Base-by-base conservation (phyloP, 2,329 filamentous ascomycete genomes). In the Penicillium sp. region DNA sequence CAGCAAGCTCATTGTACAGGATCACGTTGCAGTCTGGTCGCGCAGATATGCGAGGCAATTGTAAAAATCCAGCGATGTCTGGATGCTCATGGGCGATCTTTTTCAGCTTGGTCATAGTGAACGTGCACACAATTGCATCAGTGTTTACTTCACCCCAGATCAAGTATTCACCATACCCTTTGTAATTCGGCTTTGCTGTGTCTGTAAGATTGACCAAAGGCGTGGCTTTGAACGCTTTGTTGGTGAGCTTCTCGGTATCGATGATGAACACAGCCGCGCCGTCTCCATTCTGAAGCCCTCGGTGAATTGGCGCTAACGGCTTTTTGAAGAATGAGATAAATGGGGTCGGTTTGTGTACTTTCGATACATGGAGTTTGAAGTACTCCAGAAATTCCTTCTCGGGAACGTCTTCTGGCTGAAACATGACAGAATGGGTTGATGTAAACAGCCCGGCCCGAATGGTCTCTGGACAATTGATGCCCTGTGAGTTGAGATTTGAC, bases 291-390 rank as follows among this genome's bases (percentile, higher is more conserved):
- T 57, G 50, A 3, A 73, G n/a, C 0, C 64, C 68, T 34, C 71
- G 58, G 38, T 74, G 70, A 0, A 74, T 39, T 0, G 70, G 66
- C 0, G 66, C 44, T 0, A 74, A 47, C 1, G 64, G 62, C 0
- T 62, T 59, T 0, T 39, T 45, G 5, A 58, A 70, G 0, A 66
- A 64, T 0, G 72, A 74, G 4, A 75, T 71, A 10, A 74, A 72
- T 0, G 72, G 71, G 0, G 68, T 60, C 33, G 0, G 57, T 33
- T 2, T 56, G 21, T 16, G 4, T 9, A 8, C 18, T 23, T 56
- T 65, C 0, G 55, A 59, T 0, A 70, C 60, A 52, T 74, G 71
- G 0, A 47, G 58, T 1, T 45, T 41, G 7, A 70, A 58, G 13
- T 61, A 53, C 0, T 50, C 6, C 0, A 65, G 42, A 13, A 72